These are phyloP conservation scores for Desmodesmus armatus DNA, from an alignment of 139 green algal genomes.

Conservation along the genomic window DNA sequence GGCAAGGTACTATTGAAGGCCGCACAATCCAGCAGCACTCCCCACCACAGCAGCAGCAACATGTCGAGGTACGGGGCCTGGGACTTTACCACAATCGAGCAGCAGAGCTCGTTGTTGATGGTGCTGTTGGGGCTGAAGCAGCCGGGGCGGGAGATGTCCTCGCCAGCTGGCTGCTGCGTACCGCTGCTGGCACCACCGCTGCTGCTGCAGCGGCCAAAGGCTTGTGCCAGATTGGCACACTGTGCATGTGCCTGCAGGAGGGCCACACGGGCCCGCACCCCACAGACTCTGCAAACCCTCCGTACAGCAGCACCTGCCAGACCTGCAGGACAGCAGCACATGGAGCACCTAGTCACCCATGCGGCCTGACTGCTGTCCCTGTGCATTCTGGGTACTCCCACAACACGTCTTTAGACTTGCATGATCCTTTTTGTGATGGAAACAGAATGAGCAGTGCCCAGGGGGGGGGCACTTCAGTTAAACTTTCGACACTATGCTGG, in stretches of 20 bases:
- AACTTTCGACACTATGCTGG: too few species aligned
- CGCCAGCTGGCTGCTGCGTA: not conserved
- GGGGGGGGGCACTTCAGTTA: too few species aligned
- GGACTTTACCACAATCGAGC: conserved; percentile 42
- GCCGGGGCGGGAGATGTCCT: not conserved
- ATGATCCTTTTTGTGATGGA: too few species aligned
- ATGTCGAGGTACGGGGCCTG: conserved; percentile 43
- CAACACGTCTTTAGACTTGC: too few species aligned
- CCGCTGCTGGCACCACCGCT: not conserved
- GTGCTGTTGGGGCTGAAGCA: conserved; percentile 23
- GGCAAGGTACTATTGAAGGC: conserved; percentile 61
- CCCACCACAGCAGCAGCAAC: conserved; percentile 59
- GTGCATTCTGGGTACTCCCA: too few species aligned
- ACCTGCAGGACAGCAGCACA: not conserved
- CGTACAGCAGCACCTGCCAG: conserved; percentile 43
- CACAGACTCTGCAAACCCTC: conserved; percentile 82
- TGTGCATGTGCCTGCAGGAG: conserved; percentile 75
- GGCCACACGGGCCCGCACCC: conserved; percentile 58
- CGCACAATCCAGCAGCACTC: conserved; percentile 71
- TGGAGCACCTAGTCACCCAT: too few species aligned
- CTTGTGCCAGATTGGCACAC: conserved; percentile 58
- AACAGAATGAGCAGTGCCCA: too few species aligned
- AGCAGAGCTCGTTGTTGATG: conserved; percentile 46
- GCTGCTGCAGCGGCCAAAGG: not conserved
- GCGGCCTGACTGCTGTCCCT: conserved; percentile 33